Percentiles rank a stretch among this genome's conserved stretches.
phyloP scores from a whole-genome alignment of 2,329 filamentous ascomycete genomes.

The Aspergillus ochraceoroseus region DNA sequence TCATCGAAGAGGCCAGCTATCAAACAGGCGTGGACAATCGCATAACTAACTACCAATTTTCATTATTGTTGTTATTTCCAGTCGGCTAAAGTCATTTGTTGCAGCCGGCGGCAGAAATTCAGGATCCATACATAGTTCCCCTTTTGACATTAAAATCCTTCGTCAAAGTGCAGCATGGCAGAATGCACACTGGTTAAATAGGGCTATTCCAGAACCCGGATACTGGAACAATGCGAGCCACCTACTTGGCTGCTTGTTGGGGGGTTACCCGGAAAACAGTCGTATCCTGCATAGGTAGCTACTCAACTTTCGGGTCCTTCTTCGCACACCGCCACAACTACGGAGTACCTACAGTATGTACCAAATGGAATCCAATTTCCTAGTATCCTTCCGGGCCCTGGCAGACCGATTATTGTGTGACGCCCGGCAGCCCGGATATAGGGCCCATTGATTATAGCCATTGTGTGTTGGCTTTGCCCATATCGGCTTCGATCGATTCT shows the following conservation, averaged over 20 bases:
- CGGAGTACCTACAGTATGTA: too few relatives aligned
- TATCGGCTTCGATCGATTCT: slow-evolving; percentile 3
- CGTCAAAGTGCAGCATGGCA: slow-evolving; percentile 6
- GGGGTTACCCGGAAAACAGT: slow-evolving; percentile 4
- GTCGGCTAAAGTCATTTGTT: too few relatives aligned
- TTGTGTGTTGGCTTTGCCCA: too few relatives aligned
- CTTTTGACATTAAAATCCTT: too few relatives aligned
- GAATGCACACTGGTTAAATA: not conserved
- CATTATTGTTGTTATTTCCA: too few relatives aligned
- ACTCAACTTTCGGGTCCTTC: slow-evolving; percentile 13
- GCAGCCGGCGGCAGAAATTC: too few relatives aligned
- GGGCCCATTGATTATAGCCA: too few relatives aligned
- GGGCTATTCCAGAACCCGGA: not conserved
- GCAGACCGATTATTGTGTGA: slow-evolving; percentile 8
- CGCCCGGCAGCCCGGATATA: too few relatives aligned
- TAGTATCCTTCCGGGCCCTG: slow-evolving; percentile 5
- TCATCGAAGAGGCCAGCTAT: too few relatives aligned
- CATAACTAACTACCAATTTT: too few relatives aligned
- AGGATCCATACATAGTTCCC: too few relatives aligned
- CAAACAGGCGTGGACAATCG: too few relatives aligned
- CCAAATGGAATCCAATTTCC: slow-evolving; percentile 1
- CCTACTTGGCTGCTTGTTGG: slow-evolving; percentile 7
- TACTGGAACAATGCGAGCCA: slow-evolving; percentile 1
- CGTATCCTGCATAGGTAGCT: slow-evolving; percentile 5
- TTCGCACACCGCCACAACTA: slow-evolving; percentile 15